Base-by-base conservation (phyloP, 1,284 basidiomycete species). In the Apiotrichum akiyoshidainum region DNA sequence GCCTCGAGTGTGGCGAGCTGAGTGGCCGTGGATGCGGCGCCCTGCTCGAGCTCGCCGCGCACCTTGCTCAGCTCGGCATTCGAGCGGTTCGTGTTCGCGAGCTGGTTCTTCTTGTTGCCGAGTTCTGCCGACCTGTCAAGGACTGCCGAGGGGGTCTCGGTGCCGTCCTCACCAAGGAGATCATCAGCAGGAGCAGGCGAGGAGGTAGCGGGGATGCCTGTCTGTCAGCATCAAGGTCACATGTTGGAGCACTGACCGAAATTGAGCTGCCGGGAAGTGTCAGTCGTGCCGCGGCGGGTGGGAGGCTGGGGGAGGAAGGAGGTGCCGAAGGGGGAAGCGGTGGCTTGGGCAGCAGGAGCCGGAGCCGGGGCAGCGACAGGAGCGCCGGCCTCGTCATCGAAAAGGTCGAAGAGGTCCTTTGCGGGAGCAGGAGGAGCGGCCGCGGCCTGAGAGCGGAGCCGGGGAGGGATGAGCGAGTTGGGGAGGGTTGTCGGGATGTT, bases 41-140 rank as follows among this genome's bases (percentile, higher is more conserved):
- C 59, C 21, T 55, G 52, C 52, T 80, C 79, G 21, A 82, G 71
- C 12, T 77, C 73, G 7, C 59, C 64, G 16, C 75, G 72, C 2
- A 73, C 69, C 40, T 65, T 66, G 31, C 75, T 66, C 34, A 79
- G 63, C 17, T 72, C 70, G 5, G 66, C 54, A 16, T 78, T 65
- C 12, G 67, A 46, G 22, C 81, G 83, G 50, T 83, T 86, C 2
- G 90, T 94, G n/a, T 89, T 91, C 64, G 83, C 81, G 40, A 94
- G 79, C 68, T 93, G 88, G 68, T 91, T 93, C 74, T 86, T 87
- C 35, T 85, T 78, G 70, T 95, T 94, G 10, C 90, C 92, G 47
- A 94, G 86, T 68, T 93, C 89, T 3, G 86, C 76, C 12, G 76
- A 75, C 26, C 69, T 64, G 48, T 76, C 75, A 4, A 71, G 69